A percentile compares a stretch with the other conserved stretches of the same genome.
These are phyloP conservation scores for Lasiosphaeria miniovina DNA, from an alignment of 495 filamentous ascomycete genomes.

Conservation along the genomic window DNA sequence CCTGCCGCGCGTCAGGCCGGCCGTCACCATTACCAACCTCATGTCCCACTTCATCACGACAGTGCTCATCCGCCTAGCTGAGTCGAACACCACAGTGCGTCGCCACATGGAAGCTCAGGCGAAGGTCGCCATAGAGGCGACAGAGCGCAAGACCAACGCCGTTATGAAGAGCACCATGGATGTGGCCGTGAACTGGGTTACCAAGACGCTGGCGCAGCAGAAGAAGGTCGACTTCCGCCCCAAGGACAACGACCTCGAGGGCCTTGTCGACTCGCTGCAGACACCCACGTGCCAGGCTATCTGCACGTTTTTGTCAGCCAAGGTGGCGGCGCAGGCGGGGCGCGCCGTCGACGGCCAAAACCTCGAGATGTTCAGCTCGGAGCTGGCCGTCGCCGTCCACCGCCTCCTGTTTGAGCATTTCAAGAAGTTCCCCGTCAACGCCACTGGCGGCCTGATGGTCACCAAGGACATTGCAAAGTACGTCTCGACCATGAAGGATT, in stretches of 20 bases:
- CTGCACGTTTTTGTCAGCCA: constrained; percentile 65
- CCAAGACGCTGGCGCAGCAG: constrained; percentile 71
- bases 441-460: constrained; percentile 89
- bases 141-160: constrained; percentile 84
- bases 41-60: constrained; percentile 88
- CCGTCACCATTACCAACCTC: constrained; percentile 85
- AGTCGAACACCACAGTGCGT: constrained; percentile 82
- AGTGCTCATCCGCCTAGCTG: constrained; percentile 83
- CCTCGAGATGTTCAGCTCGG: constrained; percentile 71
- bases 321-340: constrained; percentile 56
- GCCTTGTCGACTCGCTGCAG: constrained; percentile 75
- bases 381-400: constrained; percentile 78
- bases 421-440: constrained; percentile 87
- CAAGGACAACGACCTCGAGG: constrained; percentile 72
- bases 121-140: constrained; percentile 64
- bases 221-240: constrained; percentile 93
- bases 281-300: constrained; percentile 81
- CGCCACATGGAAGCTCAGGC: constrained; percentile 87
- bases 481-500: constrained; percentile 73
- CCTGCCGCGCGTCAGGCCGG: constrained; percentile 70
- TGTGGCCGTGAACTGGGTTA: constrained; percentile 73
- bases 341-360: constrained; percentile 76
- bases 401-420: constrained; percentile 83
- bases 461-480: constrained; percentile 95
- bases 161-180: constrained; percentile 86